Conservation (phyloP, 176 grass and related monocot species). For the Oryza punctata region DNA sequence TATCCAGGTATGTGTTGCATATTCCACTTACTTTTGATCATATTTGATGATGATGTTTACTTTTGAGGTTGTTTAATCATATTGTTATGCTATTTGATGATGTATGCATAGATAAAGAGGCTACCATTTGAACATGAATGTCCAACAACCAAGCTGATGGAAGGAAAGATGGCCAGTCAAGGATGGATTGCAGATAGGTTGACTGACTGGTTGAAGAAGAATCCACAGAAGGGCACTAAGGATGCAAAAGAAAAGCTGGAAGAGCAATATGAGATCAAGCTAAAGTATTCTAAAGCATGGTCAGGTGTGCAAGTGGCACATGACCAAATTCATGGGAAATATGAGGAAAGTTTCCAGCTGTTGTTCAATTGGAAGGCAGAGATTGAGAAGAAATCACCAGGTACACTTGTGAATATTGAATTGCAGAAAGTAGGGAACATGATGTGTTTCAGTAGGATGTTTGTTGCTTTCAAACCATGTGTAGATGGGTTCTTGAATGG, state of each 20-base stretch:
- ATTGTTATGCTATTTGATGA: no score
- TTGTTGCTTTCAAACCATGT: background rate
- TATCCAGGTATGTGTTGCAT: background rate
- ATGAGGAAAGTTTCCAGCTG: background rate
- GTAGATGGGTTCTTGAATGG: background rate
- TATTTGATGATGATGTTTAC: no score
- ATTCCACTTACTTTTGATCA: no score
- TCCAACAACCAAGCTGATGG: no score
- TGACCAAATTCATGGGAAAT: background rate
- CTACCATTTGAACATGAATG: no score
- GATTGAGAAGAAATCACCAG: background rate
- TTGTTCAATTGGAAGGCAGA: background rate
- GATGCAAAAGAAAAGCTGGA: background rate
- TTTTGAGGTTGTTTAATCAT: no score
- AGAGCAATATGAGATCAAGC: background rate
- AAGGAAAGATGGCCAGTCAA: background rate
- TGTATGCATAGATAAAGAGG: no score
- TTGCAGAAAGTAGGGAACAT: background rate
- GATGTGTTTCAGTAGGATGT: background rate
- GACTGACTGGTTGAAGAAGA: background rate
- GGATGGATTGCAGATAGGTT: background rate
- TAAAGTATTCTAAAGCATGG: background rate
- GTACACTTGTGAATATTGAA: background rate
- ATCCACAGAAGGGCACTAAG: background rate
- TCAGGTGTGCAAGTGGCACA: background rate